Percentiles rank a stretch among this genome's conserved stretches.
Evolutionary conservation across 805 yeast genomes (phyloP).

Genomic region (Metschnikowia corniflorae): DNA sequence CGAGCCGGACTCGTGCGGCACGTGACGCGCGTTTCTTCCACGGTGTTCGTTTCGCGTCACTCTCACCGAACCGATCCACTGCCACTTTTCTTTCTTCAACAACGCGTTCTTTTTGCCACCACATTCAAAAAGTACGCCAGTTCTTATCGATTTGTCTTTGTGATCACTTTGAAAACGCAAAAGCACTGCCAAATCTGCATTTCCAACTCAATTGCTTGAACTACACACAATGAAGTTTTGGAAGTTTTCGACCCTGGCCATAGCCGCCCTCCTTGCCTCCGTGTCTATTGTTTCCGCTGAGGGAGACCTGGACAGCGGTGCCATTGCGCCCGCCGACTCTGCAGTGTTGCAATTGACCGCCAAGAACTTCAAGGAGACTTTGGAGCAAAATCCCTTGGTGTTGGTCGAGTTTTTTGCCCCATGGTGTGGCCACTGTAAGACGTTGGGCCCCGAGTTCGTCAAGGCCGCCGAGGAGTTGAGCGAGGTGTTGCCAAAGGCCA

Average conservation of each 20-base stretch:
- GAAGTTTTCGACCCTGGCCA: conserved; percentile 35
- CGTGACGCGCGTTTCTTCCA: conserved; percentile 12
- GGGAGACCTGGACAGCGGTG: conserved; percentile 49
- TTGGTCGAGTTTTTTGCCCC: conserved; percentile 90
- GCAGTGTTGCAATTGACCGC: conserved; percentile 80
- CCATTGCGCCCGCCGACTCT: conserved; percentile 75
- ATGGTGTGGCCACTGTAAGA: conserved; percentile 98
- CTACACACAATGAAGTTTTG: conserved; percentile 34
- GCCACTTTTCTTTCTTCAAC: neutral
- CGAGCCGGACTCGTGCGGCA: too few species aligned
- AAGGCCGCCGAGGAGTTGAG: conserved; percentile 66
- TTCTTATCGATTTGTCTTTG: too few species aligned
- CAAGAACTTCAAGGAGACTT: conserved; percentile 60
- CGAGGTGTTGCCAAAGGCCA: conserved; percentile 51
- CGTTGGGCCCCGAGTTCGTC: conserved; percentile 74
- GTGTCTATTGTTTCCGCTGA: conserved; percentile 31
- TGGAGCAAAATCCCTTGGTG: conserved; percentile 71
- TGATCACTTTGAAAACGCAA: too few species aligned
- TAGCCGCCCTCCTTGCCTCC: conserved; percentile 37
- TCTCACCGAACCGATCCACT: neutral
- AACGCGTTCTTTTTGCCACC: neutral
- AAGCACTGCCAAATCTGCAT: too few species aligned
- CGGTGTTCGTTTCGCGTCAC: conserved; percentile 12
- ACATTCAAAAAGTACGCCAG: neutral
- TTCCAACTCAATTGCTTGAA: too few species aligned